Evolutionary conservation across 805 yeast species (phyloP).

Genomic region (Yarrowia phangngaensis): DNA sequence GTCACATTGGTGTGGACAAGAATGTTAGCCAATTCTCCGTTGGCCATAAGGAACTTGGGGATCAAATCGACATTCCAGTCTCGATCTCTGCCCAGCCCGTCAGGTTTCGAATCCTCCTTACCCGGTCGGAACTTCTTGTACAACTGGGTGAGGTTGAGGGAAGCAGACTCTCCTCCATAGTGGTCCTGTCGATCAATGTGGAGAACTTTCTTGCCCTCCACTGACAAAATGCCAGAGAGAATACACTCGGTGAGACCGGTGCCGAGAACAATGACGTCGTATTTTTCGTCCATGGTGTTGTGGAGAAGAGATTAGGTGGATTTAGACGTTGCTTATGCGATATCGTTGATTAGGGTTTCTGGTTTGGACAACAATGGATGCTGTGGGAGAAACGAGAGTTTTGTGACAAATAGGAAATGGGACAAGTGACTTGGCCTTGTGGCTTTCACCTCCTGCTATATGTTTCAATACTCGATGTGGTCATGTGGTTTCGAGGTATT

Average conservation of each 20-base stretch:
- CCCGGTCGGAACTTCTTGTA: conserved; percentile 85
- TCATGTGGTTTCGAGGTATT: too few relatives aligned
- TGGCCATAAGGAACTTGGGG: conserved; percentile 95
- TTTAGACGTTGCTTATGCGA: conserved; percentile 21
- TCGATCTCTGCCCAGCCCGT: conserved; percentile 79
- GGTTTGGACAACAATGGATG: too few relatives aligned
- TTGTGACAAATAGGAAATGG: too few relatives aligned
- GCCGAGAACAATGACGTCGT: conserved; percentile 95
- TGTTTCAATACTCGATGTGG: too few relatives aligned
- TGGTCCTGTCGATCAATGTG: conserved; percentile 96
- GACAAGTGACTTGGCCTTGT: too few relatives aligned
- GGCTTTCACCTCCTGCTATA: not conserved
- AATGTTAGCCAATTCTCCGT: conserved; percentile 94
- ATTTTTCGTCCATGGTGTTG: conserved; percentile 80
- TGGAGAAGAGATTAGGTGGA: conserved; percentile 6
- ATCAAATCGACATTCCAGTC: conserved; percentile 98
- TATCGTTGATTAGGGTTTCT: conserved; percentile 26
- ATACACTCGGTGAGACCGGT: conserved; percentile 95
- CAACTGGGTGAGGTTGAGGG: conserved; percentile 45
- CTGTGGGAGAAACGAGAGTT: too few relatives aligned
- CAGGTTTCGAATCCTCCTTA: conserved; percentile 54
- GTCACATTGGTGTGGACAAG: conserved; percentile 95
- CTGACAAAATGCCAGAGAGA: conserved; percentile 86
- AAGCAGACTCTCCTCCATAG: conserved; percentile 67
- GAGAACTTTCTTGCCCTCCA: conserved; percentile 96